A percentile compares a stretch with the other conserved stretches of the same genome.
Evolutionary conservation across 2,329 filamentous ascomycete genomes (phyloP).

Genomic region (Colletotrichum limetticola): DNA sequence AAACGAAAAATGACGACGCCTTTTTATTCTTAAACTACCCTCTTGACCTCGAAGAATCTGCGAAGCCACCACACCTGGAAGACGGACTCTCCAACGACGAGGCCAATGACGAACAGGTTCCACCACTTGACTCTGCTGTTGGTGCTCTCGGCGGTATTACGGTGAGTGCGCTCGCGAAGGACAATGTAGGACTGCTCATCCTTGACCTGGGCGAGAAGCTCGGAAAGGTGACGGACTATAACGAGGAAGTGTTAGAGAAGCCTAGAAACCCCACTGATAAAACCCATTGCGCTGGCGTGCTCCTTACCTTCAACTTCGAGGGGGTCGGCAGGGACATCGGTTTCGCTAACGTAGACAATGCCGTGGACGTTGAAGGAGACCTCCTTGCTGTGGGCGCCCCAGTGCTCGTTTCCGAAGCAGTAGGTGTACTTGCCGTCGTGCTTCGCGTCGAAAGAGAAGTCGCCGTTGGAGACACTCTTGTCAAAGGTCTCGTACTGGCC

Average conservation of each 20-base stretch:
- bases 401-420: slow-evolving; percentile 99
- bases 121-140: slow-evolving; percentile 99
- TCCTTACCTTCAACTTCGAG: slow-evolving; percentile 86
- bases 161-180: slow-evolving; percentile 92
- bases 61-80: slow-evolving; percentile 99
- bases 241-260: slow-evolving; percentile 2
- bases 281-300: background rate
- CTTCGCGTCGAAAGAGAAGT: slow-evolving; percentile 89
- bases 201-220: slow-evolving; percentile 91
- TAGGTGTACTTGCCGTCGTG: slow-evolving; percentile 92
- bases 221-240: slow-evolving; percentile 82
- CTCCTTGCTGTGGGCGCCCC: slow-evolving; percentile 95
- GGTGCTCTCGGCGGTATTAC: slow-evolving; percentile 98
- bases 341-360: slow-evolving; percentile 95
- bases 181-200: slow-evolving; percentile 99
- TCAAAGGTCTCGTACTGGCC: slow-evolving; percentile 83
- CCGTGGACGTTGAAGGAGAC: slow-evolving; percentile 99
- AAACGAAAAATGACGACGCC: slow-evolving; percentile 11
- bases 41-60: slow-evolving; percentile 93
- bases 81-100: slow-evolving; percentile 89
- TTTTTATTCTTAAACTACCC: slow-evolving; percentile 62
- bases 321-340: slow-evolving; percentile 85
- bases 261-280: background rate
- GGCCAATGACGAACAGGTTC: slow-evolving; percentile 94
- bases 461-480: slow-evolving; percentile 85